Conservation (phyloP, 1,139 yeast species). For the Pneumocystis canis region DNA sequence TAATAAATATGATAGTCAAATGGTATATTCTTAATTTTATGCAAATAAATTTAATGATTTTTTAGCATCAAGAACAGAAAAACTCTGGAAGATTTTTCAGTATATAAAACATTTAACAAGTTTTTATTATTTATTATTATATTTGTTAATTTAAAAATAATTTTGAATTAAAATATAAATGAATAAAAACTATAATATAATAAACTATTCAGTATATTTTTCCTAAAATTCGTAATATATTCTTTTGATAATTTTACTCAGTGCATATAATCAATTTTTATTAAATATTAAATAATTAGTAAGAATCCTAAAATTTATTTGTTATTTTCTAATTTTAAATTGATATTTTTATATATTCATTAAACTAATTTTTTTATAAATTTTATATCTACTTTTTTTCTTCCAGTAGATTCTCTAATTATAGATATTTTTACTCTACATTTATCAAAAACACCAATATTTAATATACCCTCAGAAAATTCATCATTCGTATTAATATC, state of each 20-base stretch:
- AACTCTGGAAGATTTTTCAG: conserved; percentile 83
- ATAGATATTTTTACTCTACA: background rate
- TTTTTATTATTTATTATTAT: conserved; percentile 12
- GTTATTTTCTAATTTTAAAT: background rate
- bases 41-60: background rate
- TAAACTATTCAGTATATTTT: too few relatives aligned
- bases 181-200: background rate
- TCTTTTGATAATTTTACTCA: too few relatives aligned
- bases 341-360: background rate
- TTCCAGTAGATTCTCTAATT: conserved; percentile 24
- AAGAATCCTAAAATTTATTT: background rate
- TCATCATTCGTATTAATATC: background rate
- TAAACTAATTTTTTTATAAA: background rate
- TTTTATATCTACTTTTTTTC: background rate
- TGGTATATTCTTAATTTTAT: conserved; percentile 32
- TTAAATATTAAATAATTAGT: background rate
- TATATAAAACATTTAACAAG: conserved; percentile 38
- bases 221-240: background rate
- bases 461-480: background rate
- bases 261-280: too few relatives aligned
- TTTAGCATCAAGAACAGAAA: conserved; percentile 69
- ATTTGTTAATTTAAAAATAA: background rate
- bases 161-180: conserved; percentile 8
- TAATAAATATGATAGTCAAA: conserved; percentile 90
- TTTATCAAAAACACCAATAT: conserved; percentile 3